Base-by-base conservation (phyloP, 495 filamentous ascomycete genomes). In the Daldinia decipiens region DNA sequence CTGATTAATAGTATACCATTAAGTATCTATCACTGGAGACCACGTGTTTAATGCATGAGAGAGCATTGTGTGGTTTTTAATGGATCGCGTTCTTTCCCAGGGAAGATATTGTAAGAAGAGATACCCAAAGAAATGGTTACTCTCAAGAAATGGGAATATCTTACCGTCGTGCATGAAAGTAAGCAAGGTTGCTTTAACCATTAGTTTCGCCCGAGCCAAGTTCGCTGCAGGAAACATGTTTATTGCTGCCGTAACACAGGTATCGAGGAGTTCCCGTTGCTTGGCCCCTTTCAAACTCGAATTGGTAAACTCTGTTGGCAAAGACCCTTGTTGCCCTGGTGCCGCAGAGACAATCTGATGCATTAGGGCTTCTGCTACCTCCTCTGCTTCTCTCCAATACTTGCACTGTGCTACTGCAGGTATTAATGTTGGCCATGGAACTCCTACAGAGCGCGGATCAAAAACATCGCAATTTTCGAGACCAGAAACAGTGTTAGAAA, bases 111-210 rank as follows among this genome's bases (percentile, higher is more conserved):
- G 3, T 34, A 34, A 6, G 32, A 3, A 34, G 32, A 3, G 3
- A 11, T 34, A 6, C 9, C 32, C 32, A 34, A 34, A 34, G 9
- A 12, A 34, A 34, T n/a, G 38, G 6, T n/a, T n/a, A 15, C 38
- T 40, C 15, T 6, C 17, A 0, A 45, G 36, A 12, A 17, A 32
- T 26, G 4, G 21, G 26, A 29, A 19, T 13, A 29, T 13, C 52
- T 51, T 50, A 65, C 62, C 62, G n/a, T 65, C 53, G n/a, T 65
- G 62, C 62, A 58, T 57, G 17, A 58, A 57, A 5, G 55, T 65
- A 7, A 65, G 52, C 15, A 58, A 51, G 5, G 47, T 57, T 17
- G 62, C 62, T 32, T 65, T 57, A 17, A 38, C 39, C 39, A 65
- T 58, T 29, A 58, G 34, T 12, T 43, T 65, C 26, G 62, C 53